These are phyloP conservation scores for Naematelia aurantialba DNA, from an alignment of 768 basidiomycete genomes.

Conservation along the genomic window DNA sequence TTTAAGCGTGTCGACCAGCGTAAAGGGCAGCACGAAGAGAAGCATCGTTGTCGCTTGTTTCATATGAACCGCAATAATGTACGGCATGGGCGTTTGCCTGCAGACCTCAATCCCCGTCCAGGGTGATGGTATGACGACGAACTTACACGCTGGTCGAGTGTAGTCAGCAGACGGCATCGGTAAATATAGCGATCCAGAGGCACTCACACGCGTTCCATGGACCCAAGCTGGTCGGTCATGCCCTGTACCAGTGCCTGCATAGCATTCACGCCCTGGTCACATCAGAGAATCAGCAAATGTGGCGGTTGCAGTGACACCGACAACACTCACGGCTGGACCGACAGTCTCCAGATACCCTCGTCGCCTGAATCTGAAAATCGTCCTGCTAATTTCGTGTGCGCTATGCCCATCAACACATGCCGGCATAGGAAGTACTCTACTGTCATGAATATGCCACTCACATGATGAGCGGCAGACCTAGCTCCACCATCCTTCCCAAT, in stretches of 20 bases:
- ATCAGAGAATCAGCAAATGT: conserved; percentile 9
- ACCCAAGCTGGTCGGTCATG: conserved; percentile 73
- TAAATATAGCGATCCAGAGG: conserved; percentile 59
- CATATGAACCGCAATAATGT: conserved; percentile 67
- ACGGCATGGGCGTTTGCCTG: conserved; percentile 38
- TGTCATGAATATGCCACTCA: too few relatives aligned
- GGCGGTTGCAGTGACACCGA: too few relatives aligned
- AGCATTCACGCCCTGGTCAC: conserved; percentile 61
- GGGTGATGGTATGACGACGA: background rate
- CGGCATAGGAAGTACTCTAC: conserved; percentile 37
- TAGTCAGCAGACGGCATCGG: conserved; percentile 53
- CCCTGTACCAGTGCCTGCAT: conserved; percentile 68
- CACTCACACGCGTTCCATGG: conserved; percentile 89
- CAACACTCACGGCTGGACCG: conserved; percentile 70
- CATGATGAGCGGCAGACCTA: conserved; percentile 70
- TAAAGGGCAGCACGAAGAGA: conserved; percentile 83
- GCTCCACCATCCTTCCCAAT: conserved; percentile 60
- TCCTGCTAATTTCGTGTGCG: conserved; percentile 70
- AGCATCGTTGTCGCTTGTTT: conserved; percentile 94
- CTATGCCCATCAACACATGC: conserved; percentile 53
- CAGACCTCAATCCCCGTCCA: conserved; percentile 8
- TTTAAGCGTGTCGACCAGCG: conserved; percentile 71
- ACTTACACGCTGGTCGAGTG: conserved; percentile 32
- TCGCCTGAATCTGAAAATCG: conserved; percentile 68
- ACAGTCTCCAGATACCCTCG: conserved; percentile 82